Evolutionary conservation across 148 eudicot genomes (phyloP).

Genomic region (Cornus kousa): DNA sequence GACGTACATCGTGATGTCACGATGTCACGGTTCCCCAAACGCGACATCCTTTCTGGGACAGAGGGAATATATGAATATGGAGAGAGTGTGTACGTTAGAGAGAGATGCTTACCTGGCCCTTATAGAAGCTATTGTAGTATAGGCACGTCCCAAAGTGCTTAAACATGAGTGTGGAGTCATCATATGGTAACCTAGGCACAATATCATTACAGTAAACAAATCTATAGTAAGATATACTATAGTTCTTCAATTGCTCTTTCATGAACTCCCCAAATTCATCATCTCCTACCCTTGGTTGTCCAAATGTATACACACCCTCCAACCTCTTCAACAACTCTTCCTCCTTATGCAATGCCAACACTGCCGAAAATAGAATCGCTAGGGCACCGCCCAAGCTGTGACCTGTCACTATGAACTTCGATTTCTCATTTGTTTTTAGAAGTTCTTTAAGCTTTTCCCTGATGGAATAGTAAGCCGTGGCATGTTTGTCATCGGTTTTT

Average conservation of each 20-base stretch:
- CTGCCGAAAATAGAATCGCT: constrained; percentile 59
- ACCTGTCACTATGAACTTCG: constrained; percentile 63
- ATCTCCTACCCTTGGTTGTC: constrained; percentile 87
- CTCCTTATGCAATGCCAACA: constrained; percentile 55
- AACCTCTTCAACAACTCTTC: constrained; percentile 31
- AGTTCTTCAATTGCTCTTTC: constrained; percentile 25
- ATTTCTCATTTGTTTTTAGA: constrained; percentile 21
- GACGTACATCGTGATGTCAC: too few species aligned
- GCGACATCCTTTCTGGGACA: too few species aligned
- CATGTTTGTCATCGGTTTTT: constrained; percentile 12
- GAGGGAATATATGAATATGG: too few species aligned
- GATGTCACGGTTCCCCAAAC: too few species aligned
- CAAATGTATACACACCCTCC: constrained; percentile 65
- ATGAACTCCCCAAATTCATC: constrained; percentile 43
- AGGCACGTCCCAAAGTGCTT: constrained; percentile 75
- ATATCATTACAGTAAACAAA: constrained; percentile 68
- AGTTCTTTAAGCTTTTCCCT: constrained; percentile 38
- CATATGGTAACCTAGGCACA: constrained; percentile 66
- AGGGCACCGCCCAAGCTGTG: constrained; percentile 90
- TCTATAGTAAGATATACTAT: constrained; percentile 45
- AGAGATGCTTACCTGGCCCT: constrained; percentile 44
- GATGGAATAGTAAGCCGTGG: constrained; percentile 49
- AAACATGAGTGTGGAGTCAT: constrained; percentile 37
- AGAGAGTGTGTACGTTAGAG: too few species aligned
- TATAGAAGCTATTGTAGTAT: constrained; percentile 57